Base-by-base conservation (phyloP, 2,329 filamentous ascomycete species). In the Penicillium digitatum region DNA sequence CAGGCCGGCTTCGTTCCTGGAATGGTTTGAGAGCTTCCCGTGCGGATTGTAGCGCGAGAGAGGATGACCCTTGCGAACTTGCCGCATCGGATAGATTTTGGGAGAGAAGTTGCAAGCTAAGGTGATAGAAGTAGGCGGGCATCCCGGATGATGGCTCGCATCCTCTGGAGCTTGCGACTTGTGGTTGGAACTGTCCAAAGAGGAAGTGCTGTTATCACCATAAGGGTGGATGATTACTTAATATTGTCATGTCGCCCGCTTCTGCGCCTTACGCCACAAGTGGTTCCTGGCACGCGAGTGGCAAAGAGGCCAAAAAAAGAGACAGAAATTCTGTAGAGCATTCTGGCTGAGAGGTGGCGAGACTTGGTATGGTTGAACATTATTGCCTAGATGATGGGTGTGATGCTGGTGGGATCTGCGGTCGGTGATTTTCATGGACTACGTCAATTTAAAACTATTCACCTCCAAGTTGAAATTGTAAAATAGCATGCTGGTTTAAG, bases 81-180 rank as follows among this genome's bases (percentile, higher is more conserved):
- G 44, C 26, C 14, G 20, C 12, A 16, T 32, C 47, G 24, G 60
- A 45, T 52, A 44, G 14, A 18, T 24, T 32, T 8, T 42, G 45
- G 8, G 47, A 29, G 12, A 83, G 78, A 18, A 87, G 72, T 78
- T 87, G 83, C 63, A 87, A 77, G 60, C 76, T 77, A 55, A 87
- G 69, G 65, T 87, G 82, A 66, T 84, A 87, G 70, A 85, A 86
- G 69, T 84, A 86, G 48, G 81, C 79, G 69, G 80, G 81, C 82
- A 84, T 84, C 62, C 76, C 73, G 73, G 61, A 63, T 57, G 62
- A 67, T 65, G 53, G 51, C 59, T 71, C 66, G 67, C 63, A 64
- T 65, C 40, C 40, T 58, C 46, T 57, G 59, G 53, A 44, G 48
- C 27, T 58, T 50, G 38, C 38, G 39, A 27, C 14, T 39, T 24